Conservation (phyloP, 2,329 filamentous ascomycete genomes). For the Hirsutella rhossiliensis region DNA sequence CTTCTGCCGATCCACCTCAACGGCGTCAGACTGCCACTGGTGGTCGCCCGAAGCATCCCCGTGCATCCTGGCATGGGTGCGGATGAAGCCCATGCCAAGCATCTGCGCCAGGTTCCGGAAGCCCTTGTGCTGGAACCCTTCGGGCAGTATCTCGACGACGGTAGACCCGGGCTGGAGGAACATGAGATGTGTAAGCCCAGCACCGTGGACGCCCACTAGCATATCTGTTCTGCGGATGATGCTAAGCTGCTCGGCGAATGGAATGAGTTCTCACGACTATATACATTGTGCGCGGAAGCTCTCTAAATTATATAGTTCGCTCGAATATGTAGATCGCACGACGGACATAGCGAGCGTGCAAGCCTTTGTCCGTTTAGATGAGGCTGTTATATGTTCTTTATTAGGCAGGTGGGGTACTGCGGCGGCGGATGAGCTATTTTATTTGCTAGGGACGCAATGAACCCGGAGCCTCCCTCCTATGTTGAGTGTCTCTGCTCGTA, state of each 20-base stretch:
- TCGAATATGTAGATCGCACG: too few relatives aligned
- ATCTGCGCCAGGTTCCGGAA: conserved; percentile 29
- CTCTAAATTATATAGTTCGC: too few relatives aligned
- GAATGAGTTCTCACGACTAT: too few relatives aligned
- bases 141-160: conserved; percentile 30
- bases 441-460: too few relatives aligned
- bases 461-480: too few relatives aligned
- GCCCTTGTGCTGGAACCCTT: conserved; percentile 7
- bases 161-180: conserved; percentile 22
- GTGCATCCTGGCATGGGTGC: conserved; percentile 15
- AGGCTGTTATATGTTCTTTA: too few relatives aligned
- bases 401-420: too few relatives aligned
- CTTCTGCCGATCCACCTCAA: neutral
- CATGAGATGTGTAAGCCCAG: conserved; percentile 27
- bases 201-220: conserved; percentile 30
- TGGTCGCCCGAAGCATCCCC: neutral
- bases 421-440: too few relatives aligned
- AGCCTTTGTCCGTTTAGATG: too few relatives aligned
- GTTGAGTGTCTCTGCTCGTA: too few relatives aligned
- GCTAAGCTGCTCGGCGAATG: neutral
- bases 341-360: too few relatives aligned
- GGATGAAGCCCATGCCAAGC: conserved; percentile 23
- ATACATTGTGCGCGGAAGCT: too few relatives aligned
- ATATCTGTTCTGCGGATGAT: conserved; percentile 16
- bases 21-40: conserved; percentile 1